Evolutionary conservation across 225 moss, liverwort and hornwort genomes (phyloP).

Genomic region (Ulota crispa): DNA sequence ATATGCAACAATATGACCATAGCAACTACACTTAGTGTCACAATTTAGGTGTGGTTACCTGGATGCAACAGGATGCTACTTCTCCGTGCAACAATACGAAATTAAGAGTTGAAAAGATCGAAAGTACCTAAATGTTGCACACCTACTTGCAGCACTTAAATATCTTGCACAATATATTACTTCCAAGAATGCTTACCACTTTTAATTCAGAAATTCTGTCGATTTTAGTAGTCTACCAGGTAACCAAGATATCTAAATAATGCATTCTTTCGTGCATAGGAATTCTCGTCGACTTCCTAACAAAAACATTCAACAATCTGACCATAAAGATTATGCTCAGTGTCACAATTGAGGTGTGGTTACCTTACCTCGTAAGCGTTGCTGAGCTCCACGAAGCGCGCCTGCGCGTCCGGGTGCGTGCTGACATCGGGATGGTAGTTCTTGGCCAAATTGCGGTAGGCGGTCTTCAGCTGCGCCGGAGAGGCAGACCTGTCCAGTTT

Average conservation of each 20-base stretch:
- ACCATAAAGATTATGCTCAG: background rate
- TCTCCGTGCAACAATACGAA: background rate
- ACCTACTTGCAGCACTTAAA: background rate
- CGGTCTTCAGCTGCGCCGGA: conserved; percentile 61
- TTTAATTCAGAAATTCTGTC: background rate
- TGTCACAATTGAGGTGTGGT: background rate
- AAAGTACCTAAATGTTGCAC: background rate
- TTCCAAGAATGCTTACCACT: background rate
- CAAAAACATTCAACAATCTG: background rate
- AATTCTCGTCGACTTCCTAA: too few relatives aligned
- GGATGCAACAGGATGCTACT: background rate
- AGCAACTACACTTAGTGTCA: background rate
- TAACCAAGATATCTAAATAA: background rate
- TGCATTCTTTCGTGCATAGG: background rate
- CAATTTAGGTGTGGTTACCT: background rate
- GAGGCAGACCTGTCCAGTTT: conserved; percentile 49
- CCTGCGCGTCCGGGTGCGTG: conserved; percentile 55
- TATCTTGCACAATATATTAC: background rate
- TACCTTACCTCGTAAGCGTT: conserved; percentile 62
- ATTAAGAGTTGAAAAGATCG: background rate
- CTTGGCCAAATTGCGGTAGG: conserved; percentile 70
- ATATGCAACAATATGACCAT: background rate
- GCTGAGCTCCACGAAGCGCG: conserved; percentile 69
- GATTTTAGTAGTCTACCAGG: background rate
- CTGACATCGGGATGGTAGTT: conserved; percentile 73